phyloP scores from a whole-genome alignment of 352 stramenopile species.

The Pythium scleroteichum region DNA sequence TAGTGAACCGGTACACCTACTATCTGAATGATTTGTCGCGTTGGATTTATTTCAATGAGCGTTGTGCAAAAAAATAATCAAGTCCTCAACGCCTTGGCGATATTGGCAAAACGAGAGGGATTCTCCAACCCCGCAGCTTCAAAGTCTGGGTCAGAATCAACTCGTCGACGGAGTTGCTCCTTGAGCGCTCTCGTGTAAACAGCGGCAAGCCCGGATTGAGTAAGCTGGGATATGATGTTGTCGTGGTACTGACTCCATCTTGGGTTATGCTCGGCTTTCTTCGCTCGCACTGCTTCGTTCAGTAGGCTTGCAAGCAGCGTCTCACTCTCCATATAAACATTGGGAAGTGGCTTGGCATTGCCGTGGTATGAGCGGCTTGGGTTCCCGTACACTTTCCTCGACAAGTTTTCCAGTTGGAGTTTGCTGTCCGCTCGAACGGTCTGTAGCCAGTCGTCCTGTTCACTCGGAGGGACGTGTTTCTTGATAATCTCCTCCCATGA shows the following conservation, averaged over 20 bases:
- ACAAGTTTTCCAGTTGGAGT: conserved; percentile 35
- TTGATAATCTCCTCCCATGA: conserved; percentile 74
- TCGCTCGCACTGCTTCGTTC: conserved; percentile 60
- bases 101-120: conserved; percentile 50
- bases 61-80: conserved; percentile 12
- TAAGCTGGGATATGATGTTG: conserved; percentile 52
- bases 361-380: conserved; percentile 68
- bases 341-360: conserved; percentile 48
- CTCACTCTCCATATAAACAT: conserved; percentile 58
- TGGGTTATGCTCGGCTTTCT: conserved; percentile 54
- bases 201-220: conserved; percentile 42
- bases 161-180: conserved; percentile 48
- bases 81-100: conserved; percentile 45
- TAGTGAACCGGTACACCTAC: no score
- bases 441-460: conserved; percentile 65
- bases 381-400: conserved; percentile 33
- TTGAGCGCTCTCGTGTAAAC: conserved; percentile 71
- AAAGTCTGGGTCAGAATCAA: conserved; percentile 59
- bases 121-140: conserved; percentile 33
- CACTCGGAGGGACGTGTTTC: conserved; percentile 50
- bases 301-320: conserved; percentile 67
- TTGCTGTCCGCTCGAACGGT: conserved; percentile 65
- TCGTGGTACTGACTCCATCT: conserved; percentile 58
- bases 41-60: no score
- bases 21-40: no score